A percentile compares a stretch with the other conserved stretches of the same genome.
phyloP scores from a whole-genome alignment of 257 asterid genomes.

The Lycium barbarum region DNA sequence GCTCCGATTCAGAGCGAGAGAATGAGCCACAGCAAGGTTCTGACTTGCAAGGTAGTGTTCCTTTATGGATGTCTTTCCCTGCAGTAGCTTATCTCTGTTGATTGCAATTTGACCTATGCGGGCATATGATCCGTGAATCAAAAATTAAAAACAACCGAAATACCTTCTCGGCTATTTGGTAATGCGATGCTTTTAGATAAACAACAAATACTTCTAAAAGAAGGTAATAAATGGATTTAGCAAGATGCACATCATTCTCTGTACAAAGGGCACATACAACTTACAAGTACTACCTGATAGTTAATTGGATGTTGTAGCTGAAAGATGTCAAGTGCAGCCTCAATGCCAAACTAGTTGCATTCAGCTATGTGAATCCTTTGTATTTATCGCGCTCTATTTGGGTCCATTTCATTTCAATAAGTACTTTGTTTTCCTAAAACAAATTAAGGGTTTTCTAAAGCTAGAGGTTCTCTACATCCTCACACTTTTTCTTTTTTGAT shows the following conservation, averaged over 20 bases:
- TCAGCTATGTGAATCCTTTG: not conserved
- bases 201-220: slow-evolving; percentile 18
- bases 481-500: not conserved
- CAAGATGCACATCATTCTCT: not conserved
- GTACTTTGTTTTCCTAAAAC: not conserved
- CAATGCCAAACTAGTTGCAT: not conserved
- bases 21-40: slow-evolving; percentile 33
- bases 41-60: slow-evolving; percentile 40
- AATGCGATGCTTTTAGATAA: not conserved
- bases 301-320: slow-evolving; percentile 19
- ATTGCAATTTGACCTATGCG: not conserved
- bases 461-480: slow-evolving; percentile 19
- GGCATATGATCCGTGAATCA: not conserved
- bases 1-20: slow-evolving; percentile 33
- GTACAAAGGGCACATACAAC: slow-evolving; percentile 7
- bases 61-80: slow-evolving; percentile 27
- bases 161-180: not conserved
- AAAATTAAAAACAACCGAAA: not conserved
- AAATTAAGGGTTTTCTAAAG: not conserved
- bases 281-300: not conserved
- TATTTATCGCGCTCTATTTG: not conserved
- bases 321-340: not conserved
- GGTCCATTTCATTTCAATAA: slow-evolving; percentile 18
- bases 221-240: not conserved
- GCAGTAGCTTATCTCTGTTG: slow-evolving; percentile 15